Evolutionary conservation across 805 yeast species (phyloP), one percentile per base, ranked within the genome.

Genomic region (Yarrowia bubula): DNA sequence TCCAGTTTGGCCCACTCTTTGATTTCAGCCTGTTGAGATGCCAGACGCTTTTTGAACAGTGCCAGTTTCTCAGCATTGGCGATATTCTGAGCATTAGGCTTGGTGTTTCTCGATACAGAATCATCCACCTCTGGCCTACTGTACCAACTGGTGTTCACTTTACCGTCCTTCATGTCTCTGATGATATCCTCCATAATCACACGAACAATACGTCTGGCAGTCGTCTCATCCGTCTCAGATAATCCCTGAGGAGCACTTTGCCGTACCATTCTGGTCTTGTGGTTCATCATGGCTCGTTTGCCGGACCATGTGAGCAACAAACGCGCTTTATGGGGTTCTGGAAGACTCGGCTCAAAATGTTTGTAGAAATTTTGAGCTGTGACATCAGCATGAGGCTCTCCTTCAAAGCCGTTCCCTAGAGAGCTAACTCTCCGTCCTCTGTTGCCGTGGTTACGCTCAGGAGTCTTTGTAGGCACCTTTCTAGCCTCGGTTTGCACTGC

Each of bases 401-500:
- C 72, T 8, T 68, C 79, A 69, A 84, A 84, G 2, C 92, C 93
- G 70, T 86, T 87, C 1, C 92, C 92, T 7, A 88, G 82, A 0
- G 92, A 86, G 71, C 89, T 88, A 1, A 86, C 83, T 33, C 95
- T 75, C 70, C 86, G 87, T 8, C 95, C 95, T 38, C 95, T 77
- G 63, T 71, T 77, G 50, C 74, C 75, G 44, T 71, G 68, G 60
- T 73, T 66, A 31, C 74, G 51, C 13, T 43, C 64, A 2, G 51
- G 64, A 4, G 64, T 43, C 41, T 58, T 44, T 2, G 64, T 51
- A 32, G 50, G 61, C 14, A 28, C 22, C 6, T 41, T 55, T 5
- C 61, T 55, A 8, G 39, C 61, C 6, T 55, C 47, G 6, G 11
- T 37, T 11, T 39, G 61, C 4, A 55, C 33, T 22, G 32, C 38